phyloP scores from a whole-genome alignment of 108 stramenopile genomes.

The Ochromonas danica region DNA sequence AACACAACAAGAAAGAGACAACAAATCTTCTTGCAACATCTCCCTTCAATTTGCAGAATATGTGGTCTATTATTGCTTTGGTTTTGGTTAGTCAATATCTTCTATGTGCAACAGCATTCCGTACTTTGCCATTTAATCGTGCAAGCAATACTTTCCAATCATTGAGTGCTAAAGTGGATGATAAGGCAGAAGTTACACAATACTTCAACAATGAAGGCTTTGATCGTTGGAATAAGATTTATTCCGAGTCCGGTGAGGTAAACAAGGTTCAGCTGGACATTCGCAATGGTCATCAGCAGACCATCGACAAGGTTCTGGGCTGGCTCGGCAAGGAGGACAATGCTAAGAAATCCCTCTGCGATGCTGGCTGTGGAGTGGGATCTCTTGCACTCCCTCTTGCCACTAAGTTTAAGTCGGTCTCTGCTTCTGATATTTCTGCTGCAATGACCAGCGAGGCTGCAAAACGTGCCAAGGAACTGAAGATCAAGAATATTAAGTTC shows the following conservation, averaged over 20 bases:
- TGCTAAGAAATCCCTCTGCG: constrained; percentile 74
- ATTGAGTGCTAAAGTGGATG: too few species aligned
- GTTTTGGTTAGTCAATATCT: too few species aligned
- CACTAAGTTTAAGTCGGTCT: constrained; percentile 80
- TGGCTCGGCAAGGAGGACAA: constrained; percentile 82
- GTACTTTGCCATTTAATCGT: too few species aligned
- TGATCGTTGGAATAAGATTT: constrained; percentile 95
- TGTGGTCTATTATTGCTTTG: too few species aligned
- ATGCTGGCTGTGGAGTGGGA: constrained; percentile 81
- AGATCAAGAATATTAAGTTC: constrained; percentile 73
- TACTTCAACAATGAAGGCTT: constrained; percentile 98
- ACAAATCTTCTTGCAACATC: too few species aligned
- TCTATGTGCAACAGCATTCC: too few species aligned
- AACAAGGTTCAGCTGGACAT: constrained; percentile 91
- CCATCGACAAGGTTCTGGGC: constrained; percentile 88
- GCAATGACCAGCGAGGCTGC: constrained; percentile 86
- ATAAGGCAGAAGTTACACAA: constrained; percentile 90
- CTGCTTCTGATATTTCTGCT: constrained; percentile 84
- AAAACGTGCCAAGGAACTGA: constrained; percentile 72
- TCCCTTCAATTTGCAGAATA: too few species aligned
- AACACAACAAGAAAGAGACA: too few species aligned
- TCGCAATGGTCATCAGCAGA: constrained; percentile 86
- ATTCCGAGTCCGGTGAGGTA: constrained; percentile 84
- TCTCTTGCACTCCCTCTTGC: constrained; percentile 90
- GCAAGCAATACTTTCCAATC: too few species aligned